A percentile compares a stretch with the other conserved stretches of the same genome.
Conservation (phyloP, 148 eudicot genomes). For the Drosera capensis region DNA sequence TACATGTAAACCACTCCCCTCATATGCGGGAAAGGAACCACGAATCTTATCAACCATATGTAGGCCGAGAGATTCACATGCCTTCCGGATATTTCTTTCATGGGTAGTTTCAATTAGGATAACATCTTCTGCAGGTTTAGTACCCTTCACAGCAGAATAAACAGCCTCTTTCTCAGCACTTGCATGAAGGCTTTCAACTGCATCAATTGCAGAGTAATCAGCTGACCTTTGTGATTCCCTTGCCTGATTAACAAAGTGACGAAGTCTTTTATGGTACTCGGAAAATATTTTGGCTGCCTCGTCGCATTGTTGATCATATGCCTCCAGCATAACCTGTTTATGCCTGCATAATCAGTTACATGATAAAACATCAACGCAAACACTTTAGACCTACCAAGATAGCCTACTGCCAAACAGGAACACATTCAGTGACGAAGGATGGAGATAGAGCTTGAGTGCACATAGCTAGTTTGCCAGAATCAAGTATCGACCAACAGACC, state of each 20-base stretch:
- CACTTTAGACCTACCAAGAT: background rate
- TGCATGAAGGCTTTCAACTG: conserved; percentile 38
- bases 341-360: conserved; percentile 44
- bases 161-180: conserved; percentile 55
- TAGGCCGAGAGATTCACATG: conserved; percentile 69
- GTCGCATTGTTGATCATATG: conserved; percentile 89
- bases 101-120: conserved; percentile 85
- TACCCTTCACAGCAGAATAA: conserved; percentile 71
- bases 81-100: conserved; percentile 73
- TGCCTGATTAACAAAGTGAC: conserved; percentile 67
- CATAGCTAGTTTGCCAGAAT: too few species aligned
- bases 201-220: conserved; percentile 38
- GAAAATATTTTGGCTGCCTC: conserved; percentile 95
- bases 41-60: conserved; percentile 66
- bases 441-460: too few species aligned
- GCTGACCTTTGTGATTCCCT: conserved; percentile 57
- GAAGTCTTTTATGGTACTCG: conserved; percentile 89
- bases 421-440: background rate
- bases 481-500: too few species aligned
- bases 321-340: conserved; percentile 83
- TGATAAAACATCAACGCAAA: conserved; percentile 6
- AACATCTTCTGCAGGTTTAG: conserved; percentile 74
- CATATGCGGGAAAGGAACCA: conserved; percentile 84
- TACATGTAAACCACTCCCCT: conserved; percentile 74
- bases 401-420: background rate